These are phyloP conservation scores for Lipomyces spencermartinsiae DNA, from an alignment of 805 yeast genomes.

Conservation along the genomic window DNA sequence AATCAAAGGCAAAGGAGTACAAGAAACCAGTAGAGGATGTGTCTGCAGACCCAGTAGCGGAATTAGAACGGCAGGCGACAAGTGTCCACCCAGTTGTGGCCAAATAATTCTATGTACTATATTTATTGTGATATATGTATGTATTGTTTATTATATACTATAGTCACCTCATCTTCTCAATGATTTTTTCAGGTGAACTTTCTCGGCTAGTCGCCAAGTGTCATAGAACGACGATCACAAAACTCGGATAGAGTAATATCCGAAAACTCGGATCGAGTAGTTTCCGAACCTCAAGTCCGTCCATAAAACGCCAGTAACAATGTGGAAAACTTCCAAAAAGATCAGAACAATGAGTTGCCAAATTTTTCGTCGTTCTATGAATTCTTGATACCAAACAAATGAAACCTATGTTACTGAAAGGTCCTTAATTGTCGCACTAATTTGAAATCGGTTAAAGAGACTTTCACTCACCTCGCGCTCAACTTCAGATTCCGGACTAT, in stretches of 20 bases:
- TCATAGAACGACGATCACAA: not conserved
- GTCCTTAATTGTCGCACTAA: not conserved
- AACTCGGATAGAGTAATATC: not conserved
- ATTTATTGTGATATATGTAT: not conserved
- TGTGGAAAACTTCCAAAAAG: not conserved
- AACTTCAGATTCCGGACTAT: not conserved
- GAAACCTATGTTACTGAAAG: not conserved
- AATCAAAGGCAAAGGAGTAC: not conserved
- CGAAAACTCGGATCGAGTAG: not conserved
- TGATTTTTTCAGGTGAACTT: not conserved
- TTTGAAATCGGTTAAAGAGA: not conserved
- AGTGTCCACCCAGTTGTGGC: not conserved
- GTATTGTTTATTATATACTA: not conserved
- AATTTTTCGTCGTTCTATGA: not conserved
- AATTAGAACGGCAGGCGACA: not conserved
- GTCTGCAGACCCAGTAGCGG: not conserved
- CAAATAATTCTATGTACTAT: not conserved
- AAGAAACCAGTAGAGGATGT: too few relatives aligned
- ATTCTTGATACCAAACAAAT: not conserved
- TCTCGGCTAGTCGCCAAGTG: not conserved
- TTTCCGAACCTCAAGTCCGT: not conserved
- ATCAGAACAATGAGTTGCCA: not conserved
- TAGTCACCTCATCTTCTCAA: not conserved
- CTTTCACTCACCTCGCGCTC: not conserved
- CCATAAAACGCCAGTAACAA: not conserved